Evolutionary conservation across 352 stramenopile genomes (phyloP), one percentile per base, ranked within the genome.

Genomic region (Pythium utonaiense): DNA sequence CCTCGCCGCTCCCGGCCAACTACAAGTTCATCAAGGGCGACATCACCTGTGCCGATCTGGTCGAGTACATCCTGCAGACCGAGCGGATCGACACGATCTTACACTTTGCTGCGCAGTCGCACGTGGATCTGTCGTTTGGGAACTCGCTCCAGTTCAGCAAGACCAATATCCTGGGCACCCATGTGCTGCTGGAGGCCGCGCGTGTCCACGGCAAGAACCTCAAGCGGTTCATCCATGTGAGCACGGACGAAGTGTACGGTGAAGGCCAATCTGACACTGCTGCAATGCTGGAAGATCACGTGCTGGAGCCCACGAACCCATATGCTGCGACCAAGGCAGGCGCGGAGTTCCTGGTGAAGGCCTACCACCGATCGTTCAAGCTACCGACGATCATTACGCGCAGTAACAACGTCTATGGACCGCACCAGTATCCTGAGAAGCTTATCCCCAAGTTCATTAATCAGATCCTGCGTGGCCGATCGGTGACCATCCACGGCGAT

Each of bases 391-490:
- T 99, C 64, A 99, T 99, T 70, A 99, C 97, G 33, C 86, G 97
- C 55, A 98, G 96, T 55, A 99, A 99, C 78, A 99, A 99, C 75
- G 97, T 99, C 27, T 99, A 98, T 64, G 97, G 97, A 22, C 97
- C 97, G 34, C 95, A 98, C 68, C 97, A 99, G 75, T 99, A 98
- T 68, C 97, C 97, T 0, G 97, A 99, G 76, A 99, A 99, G 69
- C 77, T 99, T 19, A 98, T 99, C 60, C 96, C 97, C 13, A 99
- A 99, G 73, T 98, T 99, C 57, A 98, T 98, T 51, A 98, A 98
- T 67, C 95, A 98, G 76, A 75, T 99, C 14, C 60, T 98, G 66
- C 78, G 91, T 12, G 88, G 87, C 27, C 78, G 78, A 52, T 73
- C 86, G 6, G 74, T 99, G 48, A 98, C 96, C 28, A 80, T 99